phyloP scores from a whole-genome alignment of 2,329 filamentous ascomycete genomes.

The Graphilbum sp. region DNA sequence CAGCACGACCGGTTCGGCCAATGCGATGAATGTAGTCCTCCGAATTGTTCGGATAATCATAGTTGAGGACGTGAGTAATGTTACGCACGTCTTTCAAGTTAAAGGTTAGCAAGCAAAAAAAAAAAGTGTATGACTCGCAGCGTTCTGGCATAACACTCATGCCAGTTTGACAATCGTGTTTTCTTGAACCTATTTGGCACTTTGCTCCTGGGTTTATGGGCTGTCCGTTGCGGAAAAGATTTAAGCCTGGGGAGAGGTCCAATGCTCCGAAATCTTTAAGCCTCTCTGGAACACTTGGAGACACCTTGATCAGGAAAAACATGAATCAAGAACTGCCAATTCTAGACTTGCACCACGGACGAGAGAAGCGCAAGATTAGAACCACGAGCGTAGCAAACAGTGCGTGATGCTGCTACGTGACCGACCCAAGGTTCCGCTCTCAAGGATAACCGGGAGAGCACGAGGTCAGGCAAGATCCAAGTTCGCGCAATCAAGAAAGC shows the following conservation, averaged over 20 bases:
- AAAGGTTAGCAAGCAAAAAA: conserved; percentile 57
- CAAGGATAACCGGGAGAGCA: conserved; percentile 64
- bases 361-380: conserved; percentile 51
- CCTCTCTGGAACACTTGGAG: conserved; percentile 36
- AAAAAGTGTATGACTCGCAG: conserved; percentile 32
- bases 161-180: conserved; percentile 32
- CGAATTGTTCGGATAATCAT: conserved; percentile 98
- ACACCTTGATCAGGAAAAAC: conserved; percentile 43
- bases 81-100: conserved; percentile 98
- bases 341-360: conserved; percentile 57
- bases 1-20: conserved; percentile 90
- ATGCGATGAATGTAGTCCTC: conserved; percentile 98
- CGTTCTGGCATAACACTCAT: conserved; percentile 38
- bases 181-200: conserved; percentile 27
- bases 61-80: conserved; percentile 99
- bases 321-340: conserved; percentile 59
- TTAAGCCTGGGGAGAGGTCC: conserved; percentile 33
- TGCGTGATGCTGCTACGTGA: conserved; percentile 40
- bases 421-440: conserved; percentile 79
- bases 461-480: conserved; percentile 75
- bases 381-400: conserved; percentile 63
- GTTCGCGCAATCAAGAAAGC: conserved; percentile 77
- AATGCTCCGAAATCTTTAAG: conserved; percentile 36
- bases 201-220: conserved; percentile 41
- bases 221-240: conserved; percentile 41